A percentile compares a stretch with the other conserved stretches of the same genome.
Conservation (phyloP, 2,329 filamentous ascomycete species). For the Trematosphaeria pertusa region DNA sequence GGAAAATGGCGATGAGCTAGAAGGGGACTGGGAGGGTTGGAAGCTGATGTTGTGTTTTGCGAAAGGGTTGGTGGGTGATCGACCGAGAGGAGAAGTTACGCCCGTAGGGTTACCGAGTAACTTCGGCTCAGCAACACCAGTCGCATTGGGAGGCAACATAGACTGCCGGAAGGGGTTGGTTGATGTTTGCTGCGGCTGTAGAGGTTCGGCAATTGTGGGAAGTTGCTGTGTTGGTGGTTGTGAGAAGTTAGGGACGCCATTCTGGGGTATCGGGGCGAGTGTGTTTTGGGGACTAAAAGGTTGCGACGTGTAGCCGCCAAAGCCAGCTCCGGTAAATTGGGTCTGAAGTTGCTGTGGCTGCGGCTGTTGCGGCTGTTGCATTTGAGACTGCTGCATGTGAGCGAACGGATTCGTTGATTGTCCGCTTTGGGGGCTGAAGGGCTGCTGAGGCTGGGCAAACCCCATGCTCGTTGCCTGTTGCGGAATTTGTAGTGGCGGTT, state of each 20-base stretch:
- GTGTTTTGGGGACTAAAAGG: slow-evolving; percentile 56
- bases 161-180: slow-evolving; percentile 97
- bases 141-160: slow-evolving; percentile 64
- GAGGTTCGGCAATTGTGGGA: slow-evolving; percentile 47
- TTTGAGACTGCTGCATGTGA: slow-evolving; percentile 76
- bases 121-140: slow-evolving; percentile 33
- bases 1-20: slow-evolving; percentile 35
- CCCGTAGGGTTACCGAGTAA: slow-evolving; percentile 41
- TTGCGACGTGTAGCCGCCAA: slow-evolving; percentile 79
- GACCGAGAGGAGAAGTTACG: slow-evolving; percentile 53
- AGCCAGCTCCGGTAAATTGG: slow-evolving; percentile 76
- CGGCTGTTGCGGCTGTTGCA: slow-evolving; percentile 46
- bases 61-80: slow-evolving; percentile 86
- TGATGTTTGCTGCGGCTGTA: slow-evolving; percentile 61
- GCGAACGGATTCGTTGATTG: slow-evolving; percentile 90
- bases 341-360: slow-evolving; percentile 58
- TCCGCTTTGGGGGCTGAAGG: slow-evolving; percentile 65
- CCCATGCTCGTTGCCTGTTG: slow-evolving; percentile 50
- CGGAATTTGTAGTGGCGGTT: too few relatives aligned
- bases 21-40: slow-evolving; percentile 34
- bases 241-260: slow-evolving; percentile 54
- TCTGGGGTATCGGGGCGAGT: slow-evolving; percentile 59
- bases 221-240: slow-evolving; percentile 42
- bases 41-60: slow-evolving; percentile 64
- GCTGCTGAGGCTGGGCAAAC: slow-evolving; percentile 38